Base-by-base conservation (phyloP, 139 green algal genomes). In the Edaphochlamys debaryana region DNA sequence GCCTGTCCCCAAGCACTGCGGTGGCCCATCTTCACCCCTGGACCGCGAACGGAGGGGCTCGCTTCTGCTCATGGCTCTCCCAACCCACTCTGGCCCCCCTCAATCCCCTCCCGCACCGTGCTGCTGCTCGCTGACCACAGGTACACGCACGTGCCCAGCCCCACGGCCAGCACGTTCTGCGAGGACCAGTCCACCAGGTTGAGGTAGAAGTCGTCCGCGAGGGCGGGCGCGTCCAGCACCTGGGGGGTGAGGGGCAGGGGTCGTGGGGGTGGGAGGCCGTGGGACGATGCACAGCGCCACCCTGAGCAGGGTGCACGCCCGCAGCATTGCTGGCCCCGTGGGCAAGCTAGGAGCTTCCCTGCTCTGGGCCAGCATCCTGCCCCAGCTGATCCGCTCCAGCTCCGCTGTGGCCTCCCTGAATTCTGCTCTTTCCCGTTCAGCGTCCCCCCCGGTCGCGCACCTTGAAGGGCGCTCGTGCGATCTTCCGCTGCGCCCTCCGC, bases 141-240 rank as follows among this genome's bases (percentile, higher is more conserved):
- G 94, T 99, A 99, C 7, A 99, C 96, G 87, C 92, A 98, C 20
- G 93, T 90, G 50, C 94, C 96, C 58, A 99, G 89, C 5, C 95
- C 96, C 60, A 99, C 97, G 29, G 97, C 96, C 54, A 99, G 91
- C 40, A 97, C 88, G 88, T 99, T 99, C 67, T 97, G 92, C 17
- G 90, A 80, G 1, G 92, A 97, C 97, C 97, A 99, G 88, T 99
- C 97, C 75, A 99, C 96, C 58, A 99, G 90, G 90, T 99, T 99
- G 67, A 99, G 92, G 91, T 99, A 99, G 86, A 98, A 99, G 87
- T 99, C 97, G 87, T 99, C 97, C 32, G 95, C 92, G 29, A 99
- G 84, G 13, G 83, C 67, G 34, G 87, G 84, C 0, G 83, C 83
- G 86, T 97, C 93, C 79, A 96, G 76, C 41, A 96, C 93, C 93